Base-by-base conservation (phyloP, 2,329 filamentous ascomycete genomes). In the Byssoonygena ceratinophila region DNA sequence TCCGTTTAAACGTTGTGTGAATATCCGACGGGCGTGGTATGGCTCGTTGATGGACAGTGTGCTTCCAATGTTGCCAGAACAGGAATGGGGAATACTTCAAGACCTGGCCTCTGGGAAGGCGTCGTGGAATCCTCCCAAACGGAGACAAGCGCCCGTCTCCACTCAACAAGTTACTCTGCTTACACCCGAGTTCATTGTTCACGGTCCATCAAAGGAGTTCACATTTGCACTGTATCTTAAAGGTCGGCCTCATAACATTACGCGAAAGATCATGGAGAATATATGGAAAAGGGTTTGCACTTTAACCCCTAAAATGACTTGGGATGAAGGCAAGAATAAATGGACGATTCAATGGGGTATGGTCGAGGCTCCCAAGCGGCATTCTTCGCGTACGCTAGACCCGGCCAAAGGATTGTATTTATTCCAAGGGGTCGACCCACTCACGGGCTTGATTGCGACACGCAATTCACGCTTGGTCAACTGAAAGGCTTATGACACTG, bases 161-260 rank as follows among this genome's bases (percentile, higher is more conserved):
- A 12, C 48, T 23, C 25, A 46, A 8, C 25, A 25, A 9, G 47
- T 56, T 18, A 49, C 54, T 4, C 40, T 55, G 1, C 54, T 60
- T 3, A 53, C 64, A 27, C 48, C 64, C 37, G 59, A 61, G 16
- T 63, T 70, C 39, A 53, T 73, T 51, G 60, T 63, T 5, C 55
- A 61, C 2, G 68, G 70, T 1, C 69, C 70, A 5, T 58, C 64
- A 43, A 69, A 69, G 53, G 63, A 61, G 2, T 53, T 54, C 4
- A 69, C 68, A 0, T 69, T 72, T 43, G 56, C 55, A 4, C 46
- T 57, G 22, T 71, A 64, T 53, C 54, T 50, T 6, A 57, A 59
- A 47, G 70, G 69, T 6, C 66, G 70, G 31, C 70, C 70, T 12
- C 71, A 72, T 54, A 57, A 56, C 2, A 65, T 73, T 37, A 71